Base-by-base conservation (phyloP, 2,329 filamentous ascomycete genomes). In the Curvularia sp. region DNA sequence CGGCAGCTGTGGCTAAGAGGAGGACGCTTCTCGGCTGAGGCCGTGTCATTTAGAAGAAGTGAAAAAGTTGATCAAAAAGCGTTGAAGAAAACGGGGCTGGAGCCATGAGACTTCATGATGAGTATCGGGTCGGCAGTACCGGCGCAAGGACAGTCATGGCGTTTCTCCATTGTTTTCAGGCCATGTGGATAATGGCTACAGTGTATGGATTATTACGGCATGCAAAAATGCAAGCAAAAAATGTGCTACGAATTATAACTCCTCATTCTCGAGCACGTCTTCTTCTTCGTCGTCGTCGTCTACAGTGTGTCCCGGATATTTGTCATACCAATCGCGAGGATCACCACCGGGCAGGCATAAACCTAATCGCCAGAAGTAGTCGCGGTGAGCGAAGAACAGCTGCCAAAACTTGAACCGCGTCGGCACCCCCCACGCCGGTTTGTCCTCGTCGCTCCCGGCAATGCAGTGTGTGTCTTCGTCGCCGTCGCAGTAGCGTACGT, bases 361-460 rank as follows among this genome's bases (percentile, higher is more conserved):
- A 0, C 95, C 95, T 53, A 99, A 77, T 56, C 95, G 85, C 91
- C 92, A 96, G 78, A 99, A 98, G 77, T 99, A 99, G 79, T 99
- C 95, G 39, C 95, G 83, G 79, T 99, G 95, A 1, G 93, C 91
- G 77, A 96, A 96, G 72, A 98, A 89, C 7, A 97, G 80, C 78
- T 97, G 88, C 92, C 94, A 97, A n/a, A 96, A 84, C 75, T 89
- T 91, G 68, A 85, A 93, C 75, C 77, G 85, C 76, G 77, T 77
- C n/a, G 78, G 82, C 15, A 84, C 77, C 2, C 75, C 68, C 78
- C 75, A 70, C 0, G 61, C 58, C 7, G 66, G 61, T 13, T 60
- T 65, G 9, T 69, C 66, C 1, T 57, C 51, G 12, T 78, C 76
- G 15, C 82, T 84, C 0, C 88, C 86, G 1, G 88, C 85, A 67